Conservation (phyloP, 139 green algal genomes). For the Closterium sp. region DNA sequence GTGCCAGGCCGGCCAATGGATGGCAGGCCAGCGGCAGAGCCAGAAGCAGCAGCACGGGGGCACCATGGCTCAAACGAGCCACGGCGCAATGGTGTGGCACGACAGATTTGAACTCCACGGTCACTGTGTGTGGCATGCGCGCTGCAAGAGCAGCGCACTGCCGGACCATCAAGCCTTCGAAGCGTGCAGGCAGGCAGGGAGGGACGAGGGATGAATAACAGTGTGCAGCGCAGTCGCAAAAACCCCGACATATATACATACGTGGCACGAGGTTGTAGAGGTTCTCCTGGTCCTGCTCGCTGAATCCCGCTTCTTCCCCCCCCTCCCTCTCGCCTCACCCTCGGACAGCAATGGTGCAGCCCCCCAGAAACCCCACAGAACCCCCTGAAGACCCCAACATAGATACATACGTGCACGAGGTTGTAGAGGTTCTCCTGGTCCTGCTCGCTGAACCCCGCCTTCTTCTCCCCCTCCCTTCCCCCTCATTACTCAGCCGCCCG, state of each 20-base stretch:
- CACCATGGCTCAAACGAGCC: not conserved
- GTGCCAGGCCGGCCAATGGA: not conserved
- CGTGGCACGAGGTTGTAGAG: too few relatives aligned
- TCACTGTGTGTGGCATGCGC: too few relatives aligned
- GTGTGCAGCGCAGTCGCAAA: too few relatives aligned
- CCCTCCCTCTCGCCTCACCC: not conserved
- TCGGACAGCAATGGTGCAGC: too few relatives aligned
- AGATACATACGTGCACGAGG: slow-evolving; percentile 58
- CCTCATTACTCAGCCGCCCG: not conserved
- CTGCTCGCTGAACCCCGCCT: slow-evolving; percentile 71
- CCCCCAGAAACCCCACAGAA: too few relatives aligned
- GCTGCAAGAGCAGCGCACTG: too few relatives aligned
- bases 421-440: slow-evolving; percentile 83
- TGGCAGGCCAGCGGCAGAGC: not conserved
- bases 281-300: too few relatives aligned
- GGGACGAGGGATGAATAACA: too few relatives aligned
- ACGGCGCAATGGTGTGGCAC: slow-evolving; percentile 11
- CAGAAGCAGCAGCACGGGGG: not conserved
- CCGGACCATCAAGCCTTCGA: slow-evolving; percentile 17
- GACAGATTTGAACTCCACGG: slow-evolving; percentile 16
- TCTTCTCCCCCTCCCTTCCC: not conserved
- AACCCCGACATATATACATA: too few relatives aligned
- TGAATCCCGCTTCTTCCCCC: not conserved
- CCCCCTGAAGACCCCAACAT: not conserved
- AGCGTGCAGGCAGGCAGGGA: too few relatives aligned